phyloP scores from a whole-genome alignment of 768 basidiomycete genomes.

The Coprinopsis sp. region DNA sequence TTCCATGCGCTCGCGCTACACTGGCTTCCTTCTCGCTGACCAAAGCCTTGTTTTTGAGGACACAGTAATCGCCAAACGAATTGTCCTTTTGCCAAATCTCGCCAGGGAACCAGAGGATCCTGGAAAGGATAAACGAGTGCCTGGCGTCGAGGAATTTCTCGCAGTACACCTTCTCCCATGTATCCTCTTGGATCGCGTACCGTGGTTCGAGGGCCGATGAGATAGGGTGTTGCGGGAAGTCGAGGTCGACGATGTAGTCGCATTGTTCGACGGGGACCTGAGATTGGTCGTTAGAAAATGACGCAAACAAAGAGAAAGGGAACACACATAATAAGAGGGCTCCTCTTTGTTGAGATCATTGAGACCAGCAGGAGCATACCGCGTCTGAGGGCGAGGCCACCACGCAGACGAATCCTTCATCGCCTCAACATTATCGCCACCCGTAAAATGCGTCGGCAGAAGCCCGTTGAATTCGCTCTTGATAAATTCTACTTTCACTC shows the following conservation, averaged over 20 bases:
- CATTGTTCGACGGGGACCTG: conserved; percentile 72
- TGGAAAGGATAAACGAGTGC: conserved; percentile 66
- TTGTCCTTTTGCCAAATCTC: conserved; percentile 63
- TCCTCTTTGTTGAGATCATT: conserved; percentile 90
- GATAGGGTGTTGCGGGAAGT: conserved; percentile 69
- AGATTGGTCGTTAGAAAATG: conserved; percentile 6
- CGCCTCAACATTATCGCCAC: neutral
- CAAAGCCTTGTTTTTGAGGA: conserved; percentile 60
- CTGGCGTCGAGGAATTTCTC: conserved; percentile 77
- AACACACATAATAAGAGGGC: conserved; percentile 65
- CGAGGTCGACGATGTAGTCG: conserved; percentile 87
- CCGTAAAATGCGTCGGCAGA: conserved; percentile 75
- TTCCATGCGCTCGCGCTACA: conserved; percentile 19
- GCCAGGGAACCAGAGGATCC: conserved; percentile 79
- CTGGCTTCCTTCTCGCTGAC: conserved; percentile 32
- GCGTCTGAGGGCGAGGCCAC: conserved; percentile 63
- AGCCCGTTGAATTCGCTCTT: conserved; percentile 90
- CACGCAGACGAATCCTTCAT: conserved; percentile 15
- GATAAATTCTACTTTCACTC: conserved; percentile 79
- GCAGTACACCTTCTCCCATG: conserved; percentile 84
- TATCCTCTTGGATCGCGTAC: conserved; percentile 57
- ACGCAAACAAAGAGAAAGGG: conserved; percentile 1
- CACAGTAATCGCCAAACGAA: conserved; percentile 86
- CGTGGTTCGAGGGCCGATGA: conserved; percentile 68
- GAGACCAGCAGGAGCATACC: conserved; percentile 54